These are phyloP conservation scores for Trametes elegans DNA, from an alignment of 768 basidiomycete species.

Conservation along the genomic window DNA sequence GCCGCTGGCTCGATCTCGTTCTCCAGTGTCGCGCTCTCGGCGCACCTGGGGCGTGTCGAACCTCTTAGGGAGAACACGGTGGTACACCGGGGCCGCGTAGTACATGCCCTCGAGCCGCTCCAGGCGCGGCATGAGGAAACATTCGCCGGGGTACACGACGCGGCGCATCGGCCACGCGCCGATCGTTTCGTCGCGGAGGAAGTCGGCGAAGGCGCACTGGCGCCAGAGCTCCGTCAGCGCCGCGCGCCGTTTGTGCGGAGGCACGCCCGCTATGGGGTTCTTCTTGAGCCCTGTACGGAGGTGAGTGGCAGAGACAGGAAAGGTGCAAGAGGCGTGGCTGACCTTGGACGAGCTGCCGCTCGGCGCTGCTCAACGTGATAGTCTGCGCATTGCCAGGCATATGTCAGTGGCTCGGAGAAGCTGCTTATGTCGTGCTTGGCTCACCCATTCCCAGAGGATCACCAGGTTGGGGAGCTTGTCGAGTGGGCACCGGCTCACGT, in stretches of 20 bases:
- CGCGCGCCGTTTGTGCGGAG: not conserved
- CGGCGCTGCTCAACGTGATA: not conserved
- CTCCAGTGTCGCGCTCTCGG: too few relatives aligned
- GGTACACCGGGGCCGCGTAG: constrained; percentile 2
- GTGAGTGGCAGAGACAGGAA: not conserved
- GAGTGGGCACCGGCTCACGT: not conserved
- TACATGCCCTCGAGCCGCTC: not conserved
- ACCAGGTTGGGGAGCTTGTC: constrained; percentile 4
- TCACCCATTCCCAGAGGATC: constrained; percentile 4
- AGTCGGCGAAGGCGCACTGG: not conserved
- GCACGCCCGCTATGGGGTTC: not conserved
- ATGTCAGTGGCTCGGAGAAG: too few relatives aligned
- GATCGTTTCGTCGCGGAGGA: not conserved
- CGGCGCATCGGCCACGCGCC: not conserved
- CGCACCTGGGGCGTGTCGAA: too few relatives aligned
- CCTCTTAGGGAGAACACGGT: not conserved
- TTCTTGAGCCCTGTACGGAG: not conserved
- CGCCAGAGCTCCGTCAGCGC: not conserved
- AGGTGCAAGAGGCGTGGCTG: not conserved
- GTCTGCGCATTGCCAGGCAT: too few relatives aligned
- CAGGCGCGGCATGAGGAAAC: not conserved
- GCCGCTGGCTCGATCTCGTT: too few relatives aligned
- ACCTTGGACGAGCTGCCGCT: not conserved
- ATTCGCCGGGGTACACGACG: constrained; percentile 4
- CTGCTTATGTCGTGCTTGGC: not conserved